phyloP scores from a whole-genome alignment of 805 yeast genomes.

The Wickerhamomyces strasburgensis region DNA sequence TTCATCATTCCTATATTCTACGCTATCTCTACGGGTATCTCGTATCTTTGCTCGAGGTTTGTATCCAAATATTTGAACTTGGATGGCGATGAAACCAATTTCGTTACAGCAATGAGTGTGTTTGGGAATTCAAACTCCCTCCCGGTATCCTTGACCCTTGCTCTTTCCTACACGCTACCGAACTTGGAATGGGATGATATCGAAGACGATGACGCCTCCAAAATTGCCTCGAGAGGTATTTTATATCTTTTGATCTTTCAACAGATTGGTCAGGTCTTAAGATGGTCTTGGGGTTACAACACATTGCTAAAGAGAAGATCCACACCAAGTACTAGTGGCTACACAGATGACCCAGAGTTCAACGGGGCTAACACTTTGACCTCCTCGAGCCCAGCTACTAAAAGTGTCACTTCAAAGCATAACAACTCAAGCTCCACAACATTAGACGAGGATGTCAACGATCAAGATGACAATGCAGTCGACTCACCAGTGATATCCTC shows the following conservation, averaged over 20 bases:
- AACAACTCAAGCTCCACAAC: neutral
- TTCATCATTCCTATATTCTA: slow-evolving; percentile 80
- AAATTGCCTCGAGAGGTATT: slow-evolving; percentile 74
- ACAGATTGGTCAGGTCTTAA: slow-evolving; percentile 74
- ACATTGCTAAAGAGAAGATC: slow-evolving; percentile 53
- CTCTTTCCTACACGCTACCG: slow-evolving; percentile 72
- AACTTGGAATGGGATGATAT: slow-evolving; percentile 72
- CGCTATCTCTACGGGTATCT: slow-evolving; percentile 75
- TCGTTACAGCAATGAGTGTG: slow-evolving; percentile 94
- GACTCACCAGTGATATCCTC: neutral
- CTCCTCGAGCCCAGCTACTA: neutral
- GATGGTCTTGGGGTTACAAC: slow-evolving; percentile 89
- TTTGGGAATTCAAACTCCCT: slow-evolving; percentile 94
- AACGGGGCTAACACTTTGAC: neutral
- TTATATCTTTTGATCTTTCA: slow-evolving; percentile 70
- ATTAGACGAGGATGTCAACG: neutral
- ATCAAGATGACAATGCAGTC: no score
- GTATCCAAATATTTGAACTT: slow-evolving; percentile 50
- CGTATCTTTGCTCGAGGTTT: slow-evolving; percentile 56
- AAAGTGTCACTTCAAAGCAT: neutral
- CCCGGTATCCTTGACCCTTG: slow-evolving; percentile 85
- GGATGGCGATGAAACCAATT: slow-evolving; percentile 75
- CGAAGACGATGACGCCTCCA: slow-evolving; percentile 58
- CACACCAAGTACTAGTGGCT: neutral
- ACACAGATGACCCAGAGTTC: slow-evolving; percentile 27